A percentile compares a stretch with the other conserved stretches of the same genome.
phyloP scores from a whole-genome alignment of 306 rosid genomes.

The Mucuna pruriens region DNA sequence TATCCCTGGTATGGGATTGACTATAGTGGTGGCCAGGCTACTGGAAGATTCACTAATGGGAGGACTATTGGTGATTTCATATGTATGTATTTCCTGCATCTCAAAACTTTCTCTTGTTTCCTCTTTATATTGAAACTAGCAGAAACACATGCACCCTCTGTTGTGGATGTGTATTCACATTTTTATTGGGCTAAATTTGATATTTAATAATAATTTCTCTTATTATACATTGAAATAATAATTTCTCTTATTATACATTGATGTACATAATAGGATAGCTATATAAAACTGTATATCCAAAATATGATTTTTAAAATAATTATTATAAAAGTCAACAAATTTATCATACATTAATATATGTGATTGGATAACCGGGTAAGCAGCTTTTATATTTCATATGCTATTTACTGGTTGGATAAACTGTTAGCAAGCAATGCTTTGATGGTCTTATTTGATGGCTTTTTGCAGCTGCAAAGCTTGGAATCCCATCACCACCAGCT shows the following conservation, averaged over 20 bases:
- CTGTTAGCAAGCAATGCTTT: not conserved
- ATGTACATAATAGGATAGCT: too few relatives aligned
- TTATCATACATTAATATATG: not conserved
- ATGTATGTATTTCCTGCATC: slow-evolving; percentile 54
- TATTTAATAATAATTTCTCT: too few relatives aligned
- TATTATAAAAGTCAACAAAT: not conserved
- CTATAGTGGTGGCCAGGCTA: slow-evolving; percentile 68
- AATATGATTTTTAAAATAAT: not conserved
- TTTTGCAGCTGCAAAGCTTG: slow-evolving; percentile 74
- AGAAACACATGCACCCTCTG: too few relatives aligned
- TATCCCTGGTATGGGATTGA: slow-evolving; percentile 91
- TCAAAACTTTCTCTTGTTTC: not conserved
- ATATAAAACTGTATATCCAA: too few relatives aligned
- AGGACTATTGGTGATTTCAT: slow-evolving; percentile 87
- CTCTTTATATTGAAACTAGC: not conserved
- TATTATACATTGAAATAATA: too few relatives aligned
- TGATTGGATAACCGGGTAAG: not conserved
- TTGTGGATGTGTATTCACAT: too few relatives aligned
- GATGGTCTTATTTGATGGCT: not conserved
- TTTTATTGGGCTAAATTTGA: too few relatives aligned
- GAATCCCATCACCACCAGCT: slow-evolving; percentile 76
- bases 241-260: too few relatives aligned
- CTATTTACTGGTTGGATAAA: not conserved
- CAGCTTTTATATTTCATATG: not conserved
- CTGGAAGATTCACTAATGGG: slow-evolving; percentile 91